Evolutionary conservation across 108 stramenopile genomes (phyloP).

Genomic region (Asterionellopsis glacialis): DNA sequence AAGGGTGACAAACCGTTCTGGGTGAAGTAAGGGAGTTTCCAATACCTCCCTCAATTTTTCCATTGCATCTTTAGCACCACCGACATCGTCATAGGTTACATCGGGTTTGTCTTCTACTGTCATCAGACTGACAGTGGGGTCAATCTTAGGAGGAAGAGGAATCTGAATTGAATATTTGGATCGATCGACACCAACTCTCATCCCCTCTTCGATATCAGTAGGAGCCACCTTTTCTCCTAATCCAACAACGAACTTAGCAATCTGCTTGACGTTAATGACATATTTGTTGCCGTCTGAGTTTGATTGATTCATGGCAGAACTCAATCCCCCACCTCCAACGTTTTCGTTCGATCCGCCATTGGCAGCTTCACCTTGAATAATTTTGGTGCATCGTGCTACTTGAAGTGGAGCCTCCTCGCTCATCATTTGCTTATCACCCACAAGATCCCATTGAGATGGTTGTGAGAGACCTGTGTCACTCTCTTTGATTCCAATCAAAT

Average conservation of each 20-base stretch:
- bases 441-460: slow-evolving; percentile 98
- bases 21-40: slow-evolving; percentile 92
- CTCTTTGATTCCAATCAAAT: slow-evolving; percentile 98
- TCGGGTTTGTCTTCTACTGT: slow-evolving; percentile 99
- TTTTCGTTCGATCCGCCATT: not conserved
- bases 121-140: slow-evolving; percentile 98
- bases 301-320: slow-evolving; percentile 8
- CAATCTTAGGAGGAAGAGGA: slow-evolving; percentile 98
- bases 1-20: slow-evolving; percentile 94
- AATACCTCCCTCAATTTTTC: slow-evolving; percentile 96
- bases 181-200: slow-evolving; percentile 98
- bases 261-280: slow-evolving; percentile 98
- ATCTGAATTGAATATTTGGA: slow-evolving; percentile 98
- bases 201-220: slow-evolving; percentile 99
- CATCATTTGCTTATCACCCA: slow-evolving; percentile 99
- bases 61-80: slow-evolving; percentile 96
- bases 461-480: slow-evolving; percentile 95
- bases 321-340: slow-evolving; percentile 19
- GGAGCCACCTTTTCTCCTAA: slow-evolving; percentile 97
- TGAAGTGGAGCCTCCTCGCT: slow-evolving; percentile 96
- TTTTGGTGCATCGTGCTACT: slow-evolving; percentile 98
- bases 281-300: slow-evolving; percentile 81
- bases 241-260: slow-evolving; percentile 99
- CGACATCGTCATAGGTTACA: slow-evolving; percentile 99
- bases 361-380: slow-evolving; percentile 64